Evolutionary conservation across 495 filamentous ascomycete species (phyloP).

Genomic region (Penicillium bovifimosum): DNA sequence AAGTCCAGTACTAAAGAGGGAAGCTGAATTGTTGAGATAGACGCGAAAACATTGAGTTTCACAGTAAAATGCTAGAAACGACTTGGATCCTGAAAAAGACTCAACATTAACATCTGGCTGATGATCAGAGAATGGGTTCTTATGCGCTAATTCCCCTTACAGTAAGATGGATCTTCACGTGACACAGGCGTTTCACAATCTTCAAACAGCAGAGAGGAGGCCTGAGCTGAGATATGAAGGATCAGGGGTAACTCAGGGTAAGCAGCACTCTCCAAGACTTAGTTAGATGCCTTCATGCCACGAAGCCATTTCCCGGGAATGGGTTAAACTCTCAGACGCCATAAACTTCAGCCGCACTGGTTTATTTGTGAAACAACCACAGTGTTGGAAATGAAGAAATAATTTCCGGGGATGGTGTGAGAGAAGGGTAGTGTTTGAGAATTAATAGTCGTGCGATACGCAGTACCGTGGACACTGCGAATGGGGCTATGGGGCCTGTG

Average conservation of each 20-base stretch:
- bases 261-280: background rate
- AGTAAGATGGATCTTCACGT: background rate
- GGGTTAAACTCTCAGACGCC: background rate
- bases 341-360: background rate
- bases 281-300: background rate
- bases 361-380: background rate
- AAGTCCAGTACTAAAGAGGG: too few species aligned
- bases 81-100: too few species aligned
- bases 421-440: background rate
- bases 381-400: background rate
- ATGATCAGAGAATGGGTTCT: too few species aligned
- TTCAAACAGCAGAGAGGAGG: background rate
- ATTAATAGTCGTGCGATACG: background rate
- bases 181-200: constrained; percentile 6
- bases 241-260: background rate
- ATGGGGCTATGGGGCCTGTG: background rate
- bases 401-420: background rate
- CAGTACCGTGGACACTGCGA: background rate
- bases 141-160: background rate
- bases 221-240: background rate
- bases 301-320: background rate
- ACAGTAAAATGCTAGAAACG: too few species aligned
- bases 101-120: too few species aligned
- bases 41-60: too few species aligned
- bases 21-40: too few species aligned